These are phyloP conservation scores for Theobroma grandiflorum DNA, from an alignment of 441 rosid species.

Conservation along the genomic window DNA sequence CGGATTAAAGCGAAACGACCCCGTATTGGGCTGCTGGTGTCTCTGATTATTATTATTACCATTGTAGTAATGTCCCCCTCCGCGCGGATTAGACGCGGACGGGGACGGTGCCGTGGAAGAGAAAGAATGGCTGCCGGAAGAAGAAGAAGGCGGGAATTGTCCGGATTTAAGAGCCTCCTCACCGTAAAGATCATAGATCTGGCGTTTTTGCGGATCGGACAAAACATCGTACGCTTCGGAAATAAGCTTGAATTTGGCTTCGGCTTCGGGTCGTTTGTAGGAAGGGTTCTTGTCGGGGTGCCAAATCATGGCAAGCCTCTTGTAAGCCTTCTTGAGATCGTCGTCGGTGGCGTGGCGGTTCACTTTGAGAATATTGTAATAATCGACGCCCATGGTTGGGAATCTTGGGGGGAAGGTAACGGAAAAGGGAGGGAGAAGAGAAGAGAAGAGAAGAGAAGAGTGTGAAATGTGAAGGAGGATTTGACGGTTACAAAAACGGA, in stretches of 20 bases:
- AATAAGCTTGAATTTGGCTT: constrained; percentile 87
- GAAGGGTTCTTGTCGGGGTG: constrained; percentile 94
- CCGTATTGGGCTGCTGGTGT: constrained; percentile 50
- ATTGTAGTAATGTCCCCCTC: constrained; percentile 30
- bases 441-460: too few species aligned
- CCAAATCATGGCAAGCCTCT: constrained; percentile 92
- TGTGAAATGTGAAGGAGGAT: background rate
- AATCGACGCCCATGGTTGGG: constrained; percentile 60
- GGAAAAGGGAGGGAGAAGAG: too few species aligned
- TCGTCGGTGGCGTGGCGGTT: constrained; percentile 85
- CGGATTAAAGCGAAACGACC: constrained; percentile 71
- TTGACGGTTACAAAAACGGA: background rate
- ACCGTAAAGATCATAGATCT: constrained; percentile 90
- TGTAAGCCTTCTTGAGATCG: constrained; percentile 85
- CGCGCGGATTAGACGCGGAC: constrained; percentile 30
- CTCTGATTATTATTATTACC: constrained; percentile 30
- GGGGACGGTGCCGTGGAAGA: too few species aligned
- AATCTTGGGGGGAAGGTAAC: background rate
- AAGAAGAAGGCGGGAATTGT: constrained; percentile 57
- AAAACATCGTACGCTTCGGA: constrained; percentile 94
- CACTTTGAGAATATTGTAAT: constrained; percentile 88
- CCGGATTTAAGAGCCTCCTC: constrained; percentile 87
- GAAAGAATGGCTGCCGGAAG: constrained; percentile 29
- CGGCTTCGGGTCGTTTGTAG: constrained; percentile 66
- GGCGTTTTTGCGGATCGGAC: constrained; percentile 83